A percentile compares a stretch with the other conserved stretches of the same genome.
Conservation (phyloP, 75 land plant species). For the Pinus tabuliformis region DNA sequence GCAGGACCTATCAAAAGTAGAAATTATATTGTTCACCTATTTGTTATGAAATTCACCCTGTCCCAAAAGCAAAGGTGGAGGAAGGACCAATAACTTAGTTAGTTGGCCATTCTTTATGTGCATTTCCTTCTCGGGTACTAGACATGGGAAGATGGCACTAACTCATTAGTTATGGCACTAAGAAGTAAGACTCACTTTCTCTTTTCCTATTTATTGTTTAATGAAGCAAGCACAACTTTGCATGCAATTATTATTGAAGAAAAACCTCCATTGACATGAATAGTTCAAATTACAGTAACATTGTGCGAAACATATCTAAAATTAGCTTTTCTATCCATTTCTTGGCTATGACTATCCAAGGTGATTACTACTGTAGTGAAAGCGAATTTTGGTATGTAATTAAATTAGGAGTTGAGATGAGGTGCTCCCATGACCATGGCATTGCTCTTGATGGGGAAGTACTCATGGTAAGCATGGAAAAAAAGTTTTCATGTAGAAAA, state of each 20-base stretch:
- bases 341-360: not conserved
- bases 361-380: conserved; percentile 58
- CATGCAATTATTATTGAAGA: too few relatives aligned
- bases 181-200: conserved; percentile 61
- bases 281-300: too few relatives aligned
- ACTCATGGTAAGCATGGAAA: conserved; percentile 44
- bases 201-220: not conserved
- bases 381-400: conserved; percentile 89
- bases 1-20: too few relatives aligned
- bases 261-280: not conserved
- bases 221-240: not conserved
- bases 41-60: too few relatives aligned
- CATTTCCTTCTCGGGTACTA: conserved; percentile 14
- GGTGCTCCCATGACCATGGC: conserved; percentile 98
- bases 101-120: too few relatives aligned
- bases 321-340: too few relatives aligned
- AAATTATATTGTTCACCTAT: too few relatives aligned
- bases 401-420: conserved; percentile 78
- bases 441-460: conserved; percentile 94
- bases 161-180: conserved; percentile 80
- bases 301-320: too few relatives aligned
- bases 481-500: not conserved
- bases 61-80: too few relatives aligned
- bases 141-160: conserved; percentile 99
- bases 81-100: too few relatives aligned